Base-by-base conservation (phyloP, 257 asterid genomes). In the Lantana camara region DNA sequence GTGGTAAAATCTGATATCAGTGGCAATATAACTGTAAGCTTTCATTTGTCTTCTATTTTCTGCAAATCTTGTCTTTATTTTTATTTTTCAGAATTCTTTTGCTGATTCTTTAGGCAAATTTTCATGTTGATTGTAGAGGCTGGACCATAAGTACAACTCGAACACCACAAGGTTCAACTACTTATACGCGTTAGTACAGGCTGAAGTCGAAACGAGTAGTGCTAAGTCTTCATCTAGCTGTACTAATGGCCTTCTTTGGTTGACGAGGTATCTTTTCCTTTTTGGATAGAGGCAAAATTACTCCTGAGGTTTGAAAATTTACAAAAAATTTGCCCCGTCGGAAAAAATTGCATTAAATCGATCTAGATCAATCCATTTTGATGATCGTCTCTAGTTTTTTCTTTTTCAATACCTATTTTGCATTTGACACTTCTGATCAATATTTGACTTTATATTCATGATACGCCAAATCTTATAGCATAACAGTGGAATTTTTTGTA, bases 231-330 rank as follows among this genome's bases (percentile, higher is more conserved):
- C 96, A 37, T 91, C 91, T 53, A 91, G 97, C 58, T 85, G 96
- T 63, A 80, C 82, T 4, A 91, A 84, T 57, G 96, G 95, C 12
- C 88, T 88, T 66, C 89, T 91, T 4, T 91, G 97, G 97, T 64
- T 91, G 71, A 91, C 97, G 4, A 91, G 97, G 97, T 90, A 51
- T 32, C n/a, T n/a, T n/a, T n/a, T n/a, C n/a, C n/a, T n/a, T n/a
- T n/a, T n/a, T n/a, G n/a, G n/a, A n/a, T n/a, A n/a, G n/a, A n/a
- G n/a, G n/a, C n/a, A n/a, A n/a, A n/a, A n/a, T n/a, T n/a, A n/a
- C n/a, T n/a, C n/a, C n/a, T n/a, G n/a, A n/a, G n/a, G n/a, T n/a
- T n/a, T n/a, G n/a, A n/a, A n/a, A n/a, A n/a, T n/a, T n/a, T n/a
- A n/a, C n/a, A n/a, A n/a, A n/a, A n/a, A n/a, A n/a, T n/a, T n/a